Evolutionary conservation across 73 alveolate species (phyloP).

Genomic region (Tetrahymena borealis): DNA sequence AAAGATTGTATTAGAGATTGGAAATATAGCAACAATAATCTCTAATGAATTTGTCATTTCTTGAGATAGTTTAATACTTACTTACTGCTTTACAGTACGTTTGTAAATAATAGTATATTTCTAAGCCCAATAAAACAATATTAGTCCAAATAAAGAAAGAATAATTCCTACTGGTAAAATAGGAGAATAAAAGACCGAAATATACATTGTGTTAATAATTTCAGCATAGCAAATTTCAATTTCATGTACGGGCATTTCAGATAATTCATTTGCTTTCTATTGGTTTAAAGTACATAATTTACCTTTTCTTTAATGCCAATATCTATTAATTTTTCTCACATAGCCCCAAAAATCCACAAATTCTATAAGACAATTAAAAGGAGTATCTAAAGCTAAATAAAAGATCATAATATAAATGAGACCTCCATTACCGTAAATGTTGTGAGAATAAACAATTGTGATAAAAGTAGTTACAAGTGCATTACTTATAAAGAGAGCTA

Average conservation of each 20-base stretch:
- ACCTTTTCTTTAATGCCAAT: neutral
- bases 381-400: neutral
- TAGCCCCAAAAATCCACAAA: neutral
- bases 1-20: constrained; percentile 3
- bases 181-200: constrained; percentile 24
- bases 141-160: constrained; percentile 5
- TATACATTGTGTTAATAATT: constrained; percentile 20
- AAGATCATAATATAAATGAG: neutral
- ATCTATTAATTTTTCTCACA: neutral
- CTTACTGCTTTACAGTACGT: constrained; percentile 10
- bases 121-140: constrained; percentile 23
- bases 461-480: constrained; percentile 12
- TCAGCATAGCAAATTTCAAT: constrained; percentile 35
- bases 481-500: constrained; percentile 19
- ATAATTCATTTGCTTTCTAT: neutral
- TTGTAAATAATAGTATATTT: constrained; percentile 1
- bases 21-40: neutral
- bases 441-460: neutral
- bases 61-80: constrained; percentile 11
- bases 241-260: constrained; percentile 20
- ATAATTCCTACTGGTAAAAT: constrained; percentile 18
- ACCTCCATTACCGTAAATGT: neutral
- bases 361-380: neutral
- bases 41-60: constrained; percentile 15
- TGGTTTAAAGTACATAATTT: neutral